phyloP scores from a whole-genome alignment of 208 protist genomes.

The Leishmania aethiopica region DNA sequence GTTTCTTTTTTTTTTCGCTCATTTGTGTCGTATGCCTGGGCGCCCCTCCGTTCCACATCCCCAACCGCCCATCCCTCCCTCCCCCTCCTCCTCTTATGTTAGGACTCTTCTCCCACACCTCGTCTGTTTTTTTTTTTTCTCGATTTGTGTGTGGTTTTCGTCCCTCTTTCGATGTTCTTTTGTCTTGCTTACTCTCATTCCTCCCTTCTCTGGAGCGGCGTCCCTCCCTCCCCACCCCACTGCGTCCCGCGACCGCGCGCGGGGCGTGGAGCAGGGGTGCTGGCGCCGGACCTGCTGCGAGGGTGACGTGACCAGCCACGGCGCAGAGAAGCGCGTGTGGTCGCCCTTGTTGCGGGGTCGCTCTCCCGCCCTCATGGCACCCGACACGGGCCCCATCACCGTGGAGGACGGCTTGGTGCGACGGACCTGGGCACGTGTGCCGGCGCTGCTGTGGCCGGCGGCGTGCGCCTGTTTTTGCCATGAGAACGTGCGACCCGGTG shows the following conservation, averaged over 20 bases:
- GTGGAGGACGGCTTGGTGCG: not conserved
- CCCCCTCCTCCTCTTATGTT: not conserved
- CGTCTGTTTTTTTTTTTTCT: not conserved
- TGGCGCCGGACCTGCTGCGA: not conserved
- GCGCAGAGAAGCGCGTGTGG: not conserved
- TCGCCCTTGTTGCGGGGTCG: not conserved
- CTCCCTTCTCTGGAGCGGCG: not conserved
- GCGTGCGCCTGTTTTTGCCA: not conserved
- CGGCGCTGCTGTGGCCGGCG: too few species aligned
- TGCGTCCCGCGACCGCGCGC: not conserved
- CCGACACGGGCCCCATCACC: not conserved
- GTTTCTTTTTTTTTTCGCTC: not conserved
- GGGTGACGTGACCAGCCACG: not conserved
- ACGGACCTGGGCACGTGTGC: not conserved
- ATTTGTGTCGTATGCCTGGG: not conserved
- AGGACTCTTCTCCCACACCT: not conserved
- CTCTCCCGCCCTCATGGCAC: not conserved
- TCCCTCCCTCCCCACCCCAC: not conserved
- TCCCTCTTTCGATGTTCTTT: not conserved
- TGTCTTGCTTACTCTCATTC: not conserved
- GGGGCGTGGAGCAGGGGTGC: not conserved
- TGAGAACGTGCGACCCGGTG: too few species aligned
- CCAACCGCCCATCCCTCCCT: not conserved
- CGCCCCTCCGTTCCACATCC: not conserved
- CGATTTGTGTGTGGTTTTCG: not conserved